Base-by-base conservation (phyloP, 768 basidiomycete genomes). In the Boletus reticulatus region DNA sequence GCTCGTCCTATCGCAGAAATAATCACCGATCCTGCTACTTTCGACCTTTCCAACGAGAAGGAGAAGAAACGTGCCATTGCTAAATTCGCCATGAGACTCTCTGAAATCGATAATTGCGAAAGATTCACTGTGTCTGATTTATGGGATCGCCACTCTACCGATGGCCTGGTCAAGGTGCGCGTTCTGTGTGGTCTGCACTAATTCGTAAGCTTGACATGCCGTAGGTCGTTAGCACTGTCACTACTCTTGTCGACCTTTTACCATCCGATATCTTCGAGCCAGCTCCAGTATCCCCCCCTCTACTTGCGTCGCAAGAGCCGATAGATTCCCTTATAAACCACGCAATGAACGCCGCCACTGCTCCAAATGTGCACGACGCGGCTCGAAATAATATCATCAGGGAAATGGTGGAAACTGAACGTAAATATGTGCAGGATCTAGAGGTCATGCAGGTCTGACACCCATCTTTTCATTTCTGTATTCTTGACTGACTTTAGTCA, bases 391-490 rank as follows among this genome's bases (percentile, higher is more conserved):
- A 89, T 60, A 88, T 89, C 57, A 82, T 94, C 56, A 82, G 83
- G 66, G 97, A 99, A 73, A 84, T 98, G 62, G 83, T 98, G 46
- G 90, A 92, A 72, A 98, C 94, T 0, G 97, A 99, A 72, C 86
- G 92, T 62, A 94, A 94, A 75, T 98, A 93, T 71, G 96, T 98
- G 6, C 89, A 92, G 72, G 97, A 98, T 74, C 78, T 99, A 60
- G 94, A 97, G 71, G 86, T 94, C 66, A 90, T 98, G 81, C 94
- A 96, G 83, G 94, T 93, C 62, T 66, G 86, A 68, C 31, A 0
- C 22, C 4, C 46, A 50, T 57, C 8, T 17, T 50, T 27, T 57
- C 48, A 16, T 57, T 43, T 20, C 53, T 52, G 20, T 38, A 6
- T 42, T 24, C 44, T 52, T 56, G 9, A 22, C 61, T 68, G 55